Evolutionary conservation across 805 yeast species (phyloP).

Genomic region (Clavispora vitiphila): DNA sequence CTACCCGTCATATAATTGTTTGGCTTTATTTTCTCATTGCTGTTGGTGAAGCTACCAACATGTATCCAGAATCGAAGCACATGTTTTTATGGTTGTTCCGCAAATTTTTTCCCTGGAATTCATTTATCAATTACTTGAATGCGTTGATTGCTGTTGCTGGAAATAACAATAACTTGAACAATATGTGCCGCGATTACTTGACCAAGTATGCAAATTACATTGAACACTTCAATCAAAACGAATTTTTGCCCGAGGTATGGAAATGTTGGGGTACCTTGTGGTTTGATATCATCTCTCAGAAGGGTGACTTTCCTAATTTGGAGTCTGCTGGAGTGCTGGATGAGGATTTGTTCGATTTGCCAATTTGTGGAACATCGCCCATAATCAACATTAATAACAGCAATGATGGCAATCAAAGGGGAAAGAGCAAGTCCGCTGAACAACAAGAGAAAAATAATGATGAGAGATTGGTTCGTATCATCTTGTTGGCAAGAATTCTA

Average conservation of each 20-base stretch:
- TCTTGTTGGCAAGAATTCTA: slow-evolving; percentile 46
- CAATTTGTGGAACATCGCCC: slow-evolving; percentile 53
- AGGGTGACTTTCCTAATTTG: slow-evolving; percentile 46
- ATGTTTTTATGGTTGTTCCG: slow-evolving; percentile 49
- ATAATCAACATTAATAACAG: slow-evolving; percentile 23
- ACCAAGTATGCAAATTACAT: slow-evolving; percentile 34
- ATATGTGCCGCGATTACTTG: slow-evolving; percentile 18
- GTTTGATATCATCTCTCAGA: slow-evolving; percentile 58
- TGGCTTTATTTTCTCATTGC: slow-evolving; percentile 73
- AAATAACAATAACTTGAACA: slow-evolving; percentile 21
- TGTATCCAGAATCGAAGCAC: slow-evolving; percentile 40
- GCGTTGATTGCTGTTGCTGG: slow-evolving; percentile 40
- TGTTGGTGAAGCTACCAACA: slow-evolving; percentile 50
- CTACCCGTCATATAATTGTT: slow-evolving; percentile 68
- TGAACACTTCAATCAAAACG: slow-evolving; percentile 52
- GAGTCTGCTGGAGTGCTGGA: slow-evolving; percentile 55
- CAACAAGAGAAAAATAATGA: slow-evolving; percentile 40
- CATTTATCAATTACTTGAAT: slow-evolving; percentile 59
- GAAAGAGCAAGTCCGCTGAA: slow-evolving; percentile 14
- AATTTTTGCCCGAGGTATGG: slow-evolving; percentile 72
- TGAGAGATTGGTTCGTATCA: slow-evolving; percentile 47
- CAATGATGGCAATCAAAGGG: slow-evolving; percentile 22
- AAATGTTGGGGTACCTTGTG: slow-evolving; percentile 81
- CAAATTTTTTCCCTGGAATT: slow-evolving; percentile 65
- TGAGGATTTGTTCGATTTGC: slow-evolving; percentile 54